Evolutionary conservation across 768 basidiomycete species (phyloP).

Genomic region (Obba rivulosa): DNA sequence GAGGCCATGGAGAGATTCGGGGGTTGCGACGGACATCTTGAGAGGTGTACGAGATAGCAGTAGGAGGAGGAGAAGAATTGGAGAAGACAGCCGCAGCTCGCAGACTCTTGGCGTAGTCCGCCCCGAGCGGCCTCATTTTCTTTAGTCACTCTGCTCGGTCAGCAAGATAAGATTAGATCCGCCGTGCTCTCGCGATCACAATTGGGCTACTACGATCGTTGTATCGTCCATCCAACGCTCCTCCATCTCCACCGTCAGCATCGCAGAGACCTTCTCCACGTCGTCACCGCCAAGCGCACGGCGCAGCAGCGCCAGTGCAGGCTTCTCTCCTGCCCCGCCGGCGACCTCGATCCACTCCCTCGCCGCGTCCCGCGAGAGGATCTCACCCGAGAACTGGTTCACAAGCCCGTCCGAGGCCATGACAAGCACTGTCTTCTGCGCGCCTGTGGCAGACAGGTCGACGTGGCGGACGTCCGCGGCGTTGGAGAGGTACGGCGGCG

Average conservation of each 20-base stretch:
- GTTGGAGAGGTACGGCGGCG: slow-evolving; percentile 43
- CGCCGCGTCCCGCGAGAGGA: slow-evolving; percentile 24
- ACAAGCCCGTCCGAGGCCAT: slow-evolving; percentile 41
- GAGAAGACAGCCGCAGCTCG: no score
- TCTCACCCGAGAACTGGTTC: slow-evolving; percentile 32
- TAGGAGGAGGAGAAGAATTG: no score
- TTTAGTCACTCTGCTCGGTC: neutral
- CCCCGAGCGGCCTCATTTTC: no score
- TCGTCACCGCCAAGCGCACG: slow-evolving; percentile 40
- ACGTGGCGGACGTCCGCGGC: slow-evolving; percentile 36
- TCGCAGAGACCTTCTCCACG: slow-evolving; percentile 31
- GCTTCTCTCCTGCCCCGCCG: slow-evolving; percentile 23
- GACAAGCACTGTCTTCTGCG: slow-evolving; percentile 24
- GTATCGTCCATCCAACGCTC: slow-evolving; percentile 48
- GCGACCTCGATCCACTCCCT: slow-evolving; percentile 31
- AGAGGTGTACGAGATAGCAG: neutral
- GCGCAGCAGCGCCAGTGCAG: slow-evolving; percentile 36
- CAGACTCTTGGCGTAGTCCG: no score
- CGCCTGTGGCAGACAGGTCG: slow-evolving; percentile 20
- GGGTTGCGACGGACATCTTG: slow-evolving; percentile 5
- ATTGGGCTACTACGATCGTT: slow-evolving; percentile 31
- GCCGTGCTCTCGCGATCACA: slow-evolving; percentile 15
- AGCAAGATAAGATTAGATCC: slow-evolving; percentile 23
- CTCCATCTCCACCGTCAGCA: slow-evolving; percentile 44
- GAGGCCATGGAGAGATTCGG: slow-evolving; percentile 22